Conservation (phyloP, 2,329 filamentous ascomycete genomes). For the Epichloe typhina region DNA sequence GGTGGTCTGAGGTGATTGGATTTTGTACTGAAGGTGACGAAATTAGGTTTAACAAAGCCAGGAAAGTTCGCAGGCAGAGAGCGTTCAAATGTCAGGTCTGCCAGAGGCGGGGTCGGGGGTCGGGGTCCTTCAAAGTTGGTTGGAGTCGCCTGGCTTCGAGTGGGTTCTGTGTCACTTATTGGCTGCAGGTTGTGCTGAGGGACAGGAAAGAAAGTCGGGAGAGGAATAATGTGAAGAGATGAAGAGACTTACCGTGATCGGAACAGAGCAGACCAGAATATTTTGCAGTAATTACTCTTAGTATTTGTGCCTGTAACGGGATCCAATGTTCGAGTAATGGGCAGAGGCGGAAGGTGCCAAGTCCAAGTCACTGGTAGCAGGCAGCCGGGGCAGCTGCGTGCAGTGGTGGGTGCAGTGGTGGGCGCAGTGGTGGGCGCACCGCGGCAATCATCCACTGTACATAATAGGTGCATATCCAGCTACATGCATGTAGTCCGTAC, state of each 20-base stretch:
- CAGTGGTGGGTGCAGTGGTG: too few species aligned
- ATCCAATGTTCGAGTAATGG: too few species aligned
- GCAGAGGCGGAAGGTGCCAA: too few species aligned
- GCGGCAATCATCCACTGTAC: too few species aligned
- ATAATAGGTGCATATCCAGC: too few species aligned
- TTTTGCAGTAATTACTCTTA: too few species aligned
- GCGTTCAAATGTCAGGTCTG: background rate
- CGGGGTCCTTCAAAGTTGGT: background rate
- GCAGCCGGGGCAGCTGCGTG: too few species aligned
- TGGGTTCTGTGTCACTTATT: background rate
- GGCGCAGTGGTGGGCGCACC: too few species aligned
- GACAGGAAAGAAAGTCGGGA: background rate
- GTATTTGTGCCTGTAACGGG: too few species aligned
- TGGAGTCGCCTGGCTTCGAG: background rate
- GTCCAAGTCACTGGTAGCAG: too few species aligned
- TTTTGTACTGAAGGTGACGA: background rate
- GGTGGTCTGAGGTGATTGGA: background rate
- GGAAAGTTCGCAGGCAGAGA: background rate
- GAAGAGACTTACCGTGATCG: background rate
- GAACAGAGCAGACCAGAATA: too few species aligned
- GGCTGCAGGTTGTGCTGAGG: background rate
- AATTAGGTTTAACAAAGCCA: background rate
- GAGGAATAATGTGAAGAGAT: background rate
- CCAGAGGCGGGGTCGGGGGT: background rate
- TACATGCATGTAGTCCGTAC: too few species aligned